Evolutionary conservation across 768 basidiomycete species (phyloP).

Genomic region (Tulasnella sp.): DNA sequence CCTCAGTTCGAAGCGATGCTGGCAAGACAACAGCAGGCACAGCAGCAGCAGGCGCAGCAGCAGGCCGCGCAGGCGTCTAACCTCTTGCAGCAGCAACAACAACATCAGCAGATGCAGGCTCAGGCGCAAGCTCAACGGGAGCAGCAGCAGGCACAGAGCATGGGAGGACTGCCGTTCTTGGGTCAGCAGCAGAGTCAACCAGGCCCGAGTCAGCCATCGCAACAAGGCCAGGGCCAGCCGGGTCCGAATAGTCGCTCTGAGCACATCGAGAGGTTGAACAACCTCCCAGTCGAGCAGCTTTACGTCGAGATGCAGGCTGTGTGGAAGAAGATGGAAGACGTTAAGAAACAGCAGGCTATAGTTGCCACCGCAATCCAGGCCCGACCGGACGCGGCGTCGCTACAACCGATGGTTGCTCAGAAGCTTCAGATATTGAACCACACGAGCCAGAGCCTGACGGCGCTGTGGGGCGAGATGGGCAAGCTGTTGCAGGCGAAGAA

Average conservation of each 20-base stretch:
- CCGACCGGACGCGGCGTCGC: too few species aligned
- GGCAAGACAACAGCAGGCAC: not conserved
- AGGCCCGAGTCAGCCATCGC: not conserved
- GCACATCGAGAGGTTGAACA: not conserved
- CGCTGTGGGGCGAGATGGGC: not conserved
- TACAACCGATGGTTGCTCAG: too few species aligned
- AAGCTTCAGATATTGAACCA: not conserved
- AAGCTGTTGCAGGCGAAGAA: not conserved
- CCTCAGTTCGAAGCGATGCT: not conserved
- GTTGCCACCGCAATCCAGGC: not conserved
- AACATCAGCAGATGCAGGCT: not conserved
- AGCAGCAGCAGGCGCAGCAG: not conserved
- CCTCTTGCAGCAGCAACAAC: constrained; percentile 2
- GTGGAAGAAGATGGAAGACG: not conserved
- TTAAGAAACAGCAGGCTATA: not conserved
- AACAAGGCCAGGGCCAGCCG: not conserved
- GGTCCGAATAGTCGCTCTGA: not conserved
- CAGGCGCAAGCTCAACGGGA: not conserved
- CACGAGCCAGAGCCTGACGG: not conserved
- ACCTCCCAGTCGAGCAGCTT: not conserved
- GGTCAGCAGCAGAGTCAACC: not conserved
- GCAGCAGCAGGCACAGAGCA: not conserved
- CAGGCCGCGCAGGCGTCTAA: not conserved
- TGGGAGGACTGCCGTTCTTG: not conserved
- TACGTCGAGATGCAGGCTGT: not conserved